Evolutionary conservation across 23 red algal genomes (phyloP), one percentile per base, ranked within the genome.

Genomic region (Gracilaria vermiculophylla): DNA sequence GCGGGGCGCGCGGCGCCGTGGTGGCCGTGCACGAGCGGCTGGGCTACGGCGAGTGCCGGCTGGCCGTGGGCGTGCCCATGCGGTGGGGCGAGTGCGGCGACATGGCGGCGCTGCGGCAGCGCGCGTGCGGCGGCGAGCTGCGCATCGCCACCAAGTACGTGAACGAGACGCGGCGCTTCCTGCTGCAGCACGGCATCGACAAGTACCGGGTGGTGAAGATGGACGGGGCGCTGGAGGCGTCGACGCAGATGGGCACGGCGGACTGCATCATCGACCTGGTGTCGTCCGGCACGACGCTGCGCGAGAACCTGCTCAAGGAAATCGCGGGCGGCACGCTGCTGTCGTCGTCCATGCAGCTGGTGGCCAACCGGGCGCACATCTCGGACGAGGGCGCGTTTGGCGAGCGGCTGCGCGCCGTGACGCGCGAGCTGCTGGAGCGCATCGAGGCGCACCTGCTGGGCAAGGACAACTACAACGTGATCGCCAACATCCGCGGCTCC

Each of bases 201-300:
- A 95, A 93, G 25, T 99, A 99, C 57, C 76, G 54, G 1, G 24
- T 99, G 5, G 55, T 99, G 0, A 82, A 94, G 21, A 94, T 95
- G 97, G 97, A 99, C 73, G 97, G 97, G 33, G 97, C 97, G 0
- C 70, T 99, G 27, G 97, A 99, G 73, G 97, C 97, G 23, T 91
- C 92, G 15, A 95, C 92, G 10, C 97, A 99, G 64, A 94, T 99
- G 87, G 97, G 97, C 28, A 96, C 85, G 41, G 93, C 97, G 5
- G 97, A 99, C 55, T 91, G 83, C 55, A 99, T 99, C 75, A 78
- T 99, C 40, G 97, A 99, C 64, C 89, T 99, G 25, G 92, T 99
- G 19, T 95, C 92, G 12, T 92, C 86, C 3, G 97, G 97, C 20
- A 87, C 88, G n/a, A 99, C 97, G 34, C 70, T 99, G 34, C 92